A percentile compares a stretch with the other conserved stretches of the same genome.
These are phyloP conservation scores for Diaporthe citri DNA, from an alignment of 2,329 filamentous ascomycete species.

Conservation along the genomic window DNA sequence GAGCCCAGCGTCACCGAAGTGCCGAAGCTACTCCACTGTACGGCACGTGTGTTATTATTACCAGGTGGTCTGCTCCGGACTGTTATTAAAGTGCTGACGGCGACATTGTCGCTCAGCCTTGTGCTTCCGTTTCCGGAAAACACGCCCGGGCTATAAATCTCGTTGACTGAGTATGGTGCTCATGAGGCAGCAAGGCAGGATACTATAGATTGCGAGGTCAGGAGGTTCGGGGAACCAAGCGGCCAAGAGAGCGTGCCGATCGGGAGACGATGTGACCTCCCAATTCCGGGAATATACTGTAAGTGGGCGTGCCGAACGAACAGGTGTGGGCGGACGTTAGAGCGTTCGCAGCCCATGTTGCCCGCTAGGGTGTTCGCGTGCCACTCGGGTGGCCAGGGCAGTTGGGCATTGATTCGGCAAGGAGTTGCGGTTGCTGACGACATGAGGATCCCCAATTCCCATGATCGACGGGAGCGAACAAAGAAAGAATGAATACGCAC, in stretches of 20 bases:
- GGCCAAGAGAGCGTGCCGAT: constrained; percentile 17
- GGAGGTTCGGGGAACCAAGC: constrained; percentile 1
- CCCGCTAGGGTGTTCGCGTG: constrained; percentile 9
- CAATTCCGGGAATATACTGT: constrained; percentile 14
- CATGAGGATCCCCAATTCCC: constrained; percentile 12
- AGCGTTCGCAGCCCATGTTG: constrained; percentile 22
- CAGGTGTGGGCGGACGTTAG: constrained; percentile 6
- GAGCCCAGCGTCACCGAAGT: background rate
- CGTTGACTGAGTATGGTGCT: background rate
- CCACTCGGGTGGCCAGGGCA: constrained; percentile 9
- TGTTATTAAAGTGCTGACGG: constrained; percentile 28
- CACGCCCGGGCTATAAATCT: constrained; percentile 14
- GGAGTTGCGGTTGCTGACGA: constrained; percentile 5
- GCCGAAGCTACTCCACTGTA: background rate
- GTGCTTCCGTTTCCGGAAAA: constrained; percentile 26
- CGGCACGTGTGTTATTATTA: background rate
- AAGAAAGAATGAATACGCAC: constrained; percentile 15
- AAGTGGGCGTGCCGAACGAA: constrained; percentile 8
- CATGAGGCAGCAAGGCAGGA: background rate
- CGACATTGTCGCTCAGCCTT: constrained; percentile 12
- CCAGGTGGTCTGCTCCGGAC: background rate
- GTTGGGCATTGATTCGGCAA: background rate
- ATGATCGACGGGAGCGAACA: background rate
- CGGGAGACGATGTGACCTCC: constrained; percentile 20
- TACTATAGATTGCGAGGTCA: constrained; percentile 2